These are phyloP conservation scores for Colletotrichum cereale DNA, from an alignment of 2,329 filamentous ascomycete genomes.

Conservation along the genomic window DNA sequence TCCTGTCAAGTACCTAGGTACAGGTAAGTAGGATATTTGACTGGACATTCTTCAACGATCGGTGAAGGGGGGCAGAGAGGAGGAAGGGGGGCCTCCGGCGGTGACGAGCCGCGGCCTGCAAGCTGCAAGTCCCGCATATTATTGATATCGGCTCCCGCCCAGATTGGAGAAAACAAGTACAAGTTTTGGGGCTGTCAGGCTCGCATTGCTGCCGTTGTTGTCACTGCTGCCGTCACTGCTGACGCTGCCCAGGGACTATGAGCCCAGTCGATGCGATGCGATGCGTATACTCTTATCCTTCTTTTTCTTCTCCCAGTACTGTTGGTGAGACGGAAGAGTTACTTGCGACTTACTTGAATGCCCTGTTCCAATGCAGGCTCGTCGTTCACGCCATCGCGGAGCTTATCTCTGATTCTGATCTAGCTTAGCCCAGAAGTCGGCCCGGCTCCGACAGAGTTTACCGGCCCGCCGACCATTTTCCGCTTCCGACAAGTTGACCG, in stretches of 20 bases:
- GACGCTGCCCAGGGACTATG: neutral
- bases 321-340: neutral
- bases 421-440: neutral
- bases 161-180: neutral
- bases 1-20: neutral
- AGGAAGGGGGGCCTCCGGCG: neutral
- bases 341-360: neutral
- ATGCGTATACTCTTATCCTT: too few species aligned
- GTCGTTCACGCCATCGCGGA: neutral
- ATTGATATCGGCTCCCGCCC: neutral
- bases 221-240: too few species aligned
- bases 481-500: neutral
- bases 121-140: conserved; percentile 10
- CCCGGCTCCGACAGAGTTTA: conserved; percentile 8
- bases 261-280: neutral
- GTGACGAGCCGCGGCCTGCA: neutral
- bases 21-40: too few species aligned
- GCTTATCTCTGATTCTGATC: neutral
- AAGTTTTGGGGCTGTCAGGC: neutral
- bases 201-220: neutral
- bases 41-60: conserved; percentile 7
- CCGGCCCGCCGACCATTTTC: neutral
- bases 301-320: neutral
- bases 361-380: neutral
- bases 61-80: neutral